Percentiles rank a stretch among this genome's conserved stretches.
Conservation (phyloP, 2,329 filamentous ascomycete genomes). For the Penicillium sclerotiorum region DNA sequence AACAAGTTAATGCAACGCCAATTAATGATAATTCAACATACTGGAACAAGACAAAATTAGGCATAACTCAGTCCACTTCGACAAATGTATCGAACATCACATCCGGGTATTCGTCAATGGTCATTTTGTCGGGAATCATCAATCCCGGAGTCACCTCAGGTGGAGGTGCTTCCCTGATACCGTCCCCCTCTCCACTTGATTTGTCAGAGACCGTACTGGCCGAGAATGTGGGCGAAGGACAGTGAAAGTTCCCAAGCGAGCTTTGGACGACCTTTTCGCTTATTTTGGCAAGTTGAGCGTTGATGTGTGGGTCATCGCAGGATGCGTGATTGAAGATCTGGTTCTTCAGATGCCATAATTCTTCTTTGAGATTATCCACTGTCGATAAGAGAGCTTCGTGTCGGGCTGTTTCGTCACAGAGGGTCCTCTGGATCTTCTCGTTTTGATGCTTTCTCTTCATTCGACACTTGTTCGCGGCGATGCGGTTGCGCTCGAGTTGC, state of each 20-base stretch:
- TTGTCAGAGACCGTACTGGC: conserved; percentile 16
- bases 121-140: neutral
- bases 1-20: no score
- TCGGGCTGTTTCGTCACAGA: conserved; percentile 20
- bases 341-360: conserved; percentile 26
- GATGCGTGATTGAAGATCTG: conserved; percentile 22
- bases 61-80: neutral
- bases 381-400: conserved; percentile 20
- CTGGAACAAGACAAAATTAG: neutral
- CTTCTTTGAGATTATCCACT: conserved; percentile 18
- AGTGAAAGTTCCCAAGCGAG: neutral
- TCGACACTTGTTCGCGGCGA: conserved; percentile 28
- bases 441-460: conserved; percentile 25
- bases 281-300: conserved; percentile 20
- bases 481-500: conserved; percentile 27
- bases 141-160: neutral
- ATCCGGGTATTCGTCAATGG: conserved; percentile 4
- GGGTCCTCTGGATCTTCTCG: conserved; percentile 17
- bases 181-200: conserved; percentile 8
- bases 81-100: conserved; percentile 15
- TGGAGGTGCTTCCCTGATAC: neutral
- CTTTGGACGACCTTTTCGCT: conserved; percentile 11
- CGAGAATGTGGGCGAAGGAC: conserved; percentile 15
- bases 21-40: neutral
- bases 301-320: conserved; percentile 23